These are phyloP conservation scores for Clathrospora elynae DNA, from an alignment of 2,329 filamentous ascomycete genomes.

Conservation along the genomic window DNA sequence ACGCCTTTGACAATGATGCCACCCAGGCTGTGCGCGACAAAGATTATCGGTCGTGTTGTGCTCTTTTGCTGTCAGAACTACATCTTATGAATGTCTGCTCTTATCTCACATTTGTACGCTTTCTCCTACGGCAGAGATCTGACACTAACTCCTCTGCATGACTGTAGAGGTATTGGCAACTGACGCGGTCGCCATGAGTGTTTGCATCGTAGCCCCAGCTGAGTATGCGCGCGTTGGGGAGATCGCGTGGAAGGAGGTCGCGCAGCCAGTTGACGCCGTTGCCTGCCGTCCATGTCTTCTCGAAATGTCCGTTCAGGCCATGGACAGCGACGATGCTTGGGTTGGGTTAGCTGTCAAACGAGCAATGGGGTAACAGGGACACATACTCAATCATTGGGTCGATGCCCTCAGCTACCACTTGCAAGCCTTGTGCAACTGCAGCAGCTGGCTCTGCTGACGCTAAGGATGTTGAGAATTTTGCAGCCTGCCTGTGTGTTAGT, in stretches of 20 bases:
- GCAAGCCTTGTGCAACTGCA: conserved; percentile 12
- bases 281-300: conserved; percentile 31
- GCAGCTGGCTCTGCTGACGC: not conserved
- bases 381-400: conserved; percentile 19
- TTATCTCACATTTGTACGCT: conserved; percentile 31
- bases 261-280: conserved; percentile 30
- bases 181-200: conserved; percentile 30
- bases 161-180: conserved; percentile 42
- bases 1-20: conserved; percentile 45
- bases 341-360: conserved; percentile 9
- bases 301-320: conserved; percentile 30
- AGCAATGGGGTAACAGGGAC: not conserved
- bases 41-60: conserved; percentile 39
- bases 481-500: not conserved
- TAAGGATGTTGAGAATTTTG: not conserved
- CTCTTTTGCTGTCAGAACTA: too few species aligned
- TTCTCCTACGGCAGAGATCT: conserved; percentile 37
- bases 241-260: conserved; percentile 29
- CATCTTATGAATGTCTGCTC: too few species aligned
- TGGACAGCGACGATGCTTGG: conserved; percentile 34
- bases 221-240: conserved; percentile 44
- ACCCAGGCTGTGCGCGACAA: conserved; percentile 43
- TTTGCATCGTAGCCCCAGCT: conserved; percentile 47
- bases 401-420: conserved; percentile 19
- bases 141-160: conserved; percentile 43